phyloP scores from a whole-genome alignment of 116 monocot species.

The Cymodocea nodosa region DNA sequence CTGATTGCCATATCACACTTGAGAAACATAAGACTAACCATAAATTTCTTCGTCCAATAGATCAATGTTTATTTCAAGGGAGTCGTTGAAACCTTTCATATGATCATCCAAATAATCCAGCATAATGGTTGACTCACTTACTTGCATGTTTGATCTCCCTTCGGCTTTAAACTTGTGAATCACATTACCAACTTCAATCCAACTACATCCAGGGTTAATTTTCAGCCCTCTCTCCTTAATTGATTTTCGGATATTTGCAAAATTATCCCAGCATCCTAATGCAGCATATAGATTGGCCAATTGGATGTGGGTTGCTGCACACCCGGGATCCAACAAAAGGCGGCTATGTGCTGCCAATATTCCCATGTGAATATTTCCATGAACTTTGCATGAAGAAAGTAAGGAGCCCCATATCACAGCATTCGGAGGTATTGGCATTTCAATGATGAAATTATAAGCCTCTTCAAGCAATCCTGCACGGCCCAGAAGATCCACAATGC shows the following conservation, averaged over 20 bases:
- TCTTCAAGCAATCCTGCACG: constrained; percentile 49
- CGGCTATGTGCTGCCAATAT: constrained; percentile 44
- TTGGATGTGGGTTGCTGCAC: constrained; percentile 54
- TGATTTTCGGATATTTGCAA: constrained; percentile 42
- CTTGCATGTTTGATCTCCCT: constrained; percentile 1
- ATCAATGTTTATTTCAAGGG: background rate
- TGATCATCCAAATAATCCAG: constrained; percentile 12
- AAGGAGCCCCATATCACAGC: constrained; percentile 69
- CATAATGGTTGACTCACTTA: background rate
- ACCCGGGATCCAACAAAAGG: constrained; percentile 43
- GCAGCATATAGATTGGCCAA: constrained; percentile 56
- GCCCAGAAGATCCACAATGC: constrained; percentile 65
- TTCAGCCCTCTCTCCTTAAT: constrained; percentile 63
- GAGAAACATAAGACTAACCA: no score
- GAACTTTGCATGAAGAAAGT: constrained; percentile 47
- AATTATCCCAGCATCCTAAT: constrained; percentile 33
- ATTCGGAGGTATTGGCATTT: constrained; percentile 53
- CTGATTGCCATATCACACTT: no score
- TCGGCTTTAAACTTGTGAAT: constrained; percentile 35
- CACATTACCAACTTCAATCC: constrained; percentile 52
- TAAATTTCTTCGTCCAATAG: background rate
- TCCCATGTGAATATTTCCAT: constrained; percentile 44
- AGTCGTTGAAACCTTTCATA: constrained; percentile 4
- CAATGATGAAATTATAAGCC: constrained; percentile 41
- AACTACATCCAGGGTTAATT: constrained; percentile 53